Base-by-base conservation (phyloP, 179 eudicot genomes). In the Beta corolliflora region DNA sequence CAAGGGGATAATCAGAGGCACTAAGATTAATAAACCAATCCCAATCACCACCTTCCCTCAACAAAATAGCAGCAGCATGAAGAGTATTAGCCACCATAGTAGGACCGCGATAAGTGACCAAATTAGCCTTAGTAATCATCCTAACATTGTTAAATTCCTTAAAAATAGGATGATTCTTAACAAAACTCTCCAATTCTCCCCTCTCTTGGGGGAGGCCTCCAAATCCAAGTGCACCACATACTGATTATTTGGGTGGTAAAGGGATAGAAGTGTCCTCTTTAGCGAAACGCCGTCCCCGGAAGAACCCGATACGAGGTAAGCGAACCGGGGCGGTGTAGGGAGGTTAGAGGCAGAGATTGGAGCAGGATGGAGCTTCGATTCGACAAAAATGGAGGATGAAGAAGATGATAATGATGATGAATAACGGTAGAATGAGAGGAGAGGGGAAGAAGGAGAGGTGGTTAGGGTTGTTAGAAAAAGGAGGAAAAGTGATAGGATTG, bases 11-110 rank as follows among this genome's bases (percentile, higher is more conserved):
- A 92, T 95, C 98, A 4, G 93, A 87, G 60, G 97, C 96, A 82
- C 98, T 93, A 76, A 93, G 96, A 88, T 93, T 94, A 66, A 94
- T 94, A 85, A 94, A 94, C 98, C 98, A 94, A 83, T 93, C 98
- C 98, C 97, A 93, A 31, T 91, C 85, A 7, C 93, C 97, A 63
- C 92, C 97, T 13, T 88, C 82, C 81, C 61, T 86, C 76, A 95
- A 66, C 90, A 95, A 87, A 76, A 95, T 88, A 5, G 97, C 93
- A 15, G 98, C 97, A 5, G 98, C 97, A 76, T 95, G 98, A 18
- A 95, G 90, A 3, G 98, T 95, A 77, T 95, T 95, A 3, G 97
- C 92, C 53, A 95, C 98, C 98, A 95, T 95, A 0, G 98, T 95
- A 0, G 98, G 98, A 0, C 98, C 98, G 0, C 97, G 76, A 48